Evolutionary conservation across 306 rosid species (phyloP), one percentile per base, ranked within the genome.

Genomic region (Malus fusca): DNA sequence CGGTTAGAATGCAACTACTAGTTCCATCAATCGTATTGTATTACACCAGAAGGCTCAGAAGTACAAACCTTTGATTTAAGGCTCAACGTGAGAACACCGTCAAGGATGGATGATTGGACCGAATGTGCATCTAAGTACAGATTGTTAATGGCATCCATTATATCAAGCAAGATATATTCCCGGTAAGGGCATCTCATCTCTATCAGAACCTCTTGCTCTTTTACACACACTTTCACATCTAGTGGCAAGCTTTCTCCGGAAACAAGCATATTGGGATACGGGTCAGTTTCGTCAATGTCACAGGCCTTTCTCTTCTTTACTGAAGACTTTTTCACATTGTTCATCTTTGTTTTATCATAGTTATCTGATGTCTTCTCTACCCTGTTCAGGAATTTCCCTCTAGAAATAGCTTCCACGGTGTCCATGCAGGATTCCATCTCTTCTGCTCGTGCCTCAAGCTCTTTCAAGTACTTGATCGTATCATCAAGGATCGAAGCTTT

Each of bases 1-100:
- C 55, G 1, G 43, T 23, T 58, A 35, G 52, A 42, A 30, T 15
- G 55, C 21, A 48, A 48, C 55, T 15, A 48, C 55, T 15, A 48
- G 55, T 48, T 1, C 21, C 55, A 48, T 48, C 0, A 48, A 5
- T 15, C 21, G 18, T 48, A 15, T 15, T 48, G 55, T 15, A 48
- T 15, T n/a, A 11, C 11, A 15, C n/a, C 75, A 72, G 35, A 22
- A 58, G 26, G 60, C 37, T 60, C 0, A 12, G 77, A 46, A 60
- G n/a, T 60, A 76, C 91, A 78, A 60, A 93, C 98, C 98, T 93
- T 89, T 40, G 98, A 82, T 78, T 90, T 90, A 74, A 93, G 89
- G 68, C 83, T 85, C 86, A 90, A 73, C 21, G 75, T 71, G 82
- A 93, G 85, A 85, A 93, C 77, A 66, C 89, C 98, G 75, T 87